Evolutionary conservation across 2,329 filamentous ascomycete species (phyloP).

Genomic region (Colletotrichum shisoi): DNA sequence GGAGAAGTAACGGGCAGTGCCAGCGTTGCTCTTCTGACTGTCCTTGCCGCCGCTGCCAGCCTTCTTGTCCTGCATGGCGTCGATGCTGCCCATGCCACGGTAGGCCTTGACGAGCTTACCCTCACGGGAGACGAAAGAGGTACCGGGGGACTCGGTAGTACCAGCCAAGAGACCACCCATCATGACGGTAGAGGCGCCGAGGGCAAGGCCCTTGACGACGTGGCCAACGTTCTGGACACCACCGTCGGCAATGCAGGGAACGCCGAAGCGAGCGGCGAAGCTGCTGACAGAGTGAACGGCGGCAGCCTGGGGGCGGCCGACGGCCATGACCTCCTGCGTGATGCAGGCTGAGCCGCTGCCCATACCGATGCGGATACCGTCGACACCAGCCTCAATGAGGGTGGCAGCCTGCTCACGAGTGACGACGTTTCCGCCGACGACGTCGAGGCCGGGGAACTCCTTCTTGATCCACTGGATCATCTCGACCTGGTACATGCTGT

Average conservation of each 20-base stretch:
- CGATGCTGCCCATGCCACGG: slow-evolving; percentile 98
- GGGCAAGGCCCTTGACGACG: slow-evolving; percentile 96
- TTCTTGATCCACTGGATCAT: slow-evolving; percentile 98
- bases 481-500: slow-evolving; percentile 97
- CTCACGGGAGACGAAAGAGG: slow-evolving; percentile 94
- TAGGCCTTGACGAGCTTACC: slow-evolving; percentile 99
- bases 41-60: slow-evolving; percentile 77
- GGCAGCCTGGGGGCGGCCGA: slow-evolving; percentile 93
- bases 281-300: slow-evolving; percentile 88
- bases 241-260: slow-evolving; percentile 97
- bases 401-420: slow-evolving; percentile 94
- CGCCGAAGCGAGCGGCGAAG: slow-evolving; percentile 91
- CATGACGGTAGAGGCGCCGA: slow-evolving; percentile 96
- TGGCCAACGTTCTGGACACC: slow-evolving; percentile 98
- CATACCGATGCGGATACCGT: slow-evolving; percentile 98
- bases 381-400: slow-evolving; percentile 91
- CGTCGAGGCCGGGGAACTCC: slow-evolving; percentile 84
- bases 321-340: slow-evolving; percentile 99
- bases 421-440: slow-evolving; percentile 98
- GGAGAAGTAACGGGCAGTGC: slow-evolving; percentile 97
- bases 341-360: slow-evolving; percentile 98
- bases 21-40: slow-evolving; percentile 84
- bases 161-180: slow-evolving; percentile 98
- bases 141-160: slow-evolving; percentile 95
- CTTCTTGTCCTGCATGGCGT: slow-evolving; percentile 99